These are phyloP conservation scores for Fusarium tjaetaba DNA, from an alignment of 2,329 filamentous ascomycete genomes.

Conservation along the genomic window DNA sequence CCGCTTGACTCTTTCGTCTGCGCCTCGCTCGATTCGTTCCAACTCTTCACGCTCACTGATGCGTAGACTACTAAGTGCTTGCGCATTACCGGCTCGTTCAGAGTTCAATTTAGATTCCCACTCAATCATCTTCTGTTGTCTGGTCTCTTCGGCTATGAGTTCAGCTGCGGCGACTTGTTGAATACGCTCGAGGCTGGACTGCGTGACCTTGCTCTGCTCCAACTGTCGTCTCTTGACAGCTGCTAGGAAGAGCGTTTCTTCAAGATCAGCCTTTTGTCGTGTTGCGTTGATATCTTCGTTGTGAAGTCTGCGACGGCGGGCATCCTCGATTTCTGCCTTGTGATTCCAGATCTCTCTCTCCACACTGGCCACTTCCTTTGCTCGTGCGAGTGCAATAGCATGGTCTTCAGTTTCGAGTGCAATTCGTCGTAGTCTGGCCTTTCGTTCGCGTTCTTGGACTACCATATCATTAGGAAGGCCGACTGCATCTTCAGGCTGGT, in stretches of 20 bases:
- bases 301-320: conserved; percentile 58
- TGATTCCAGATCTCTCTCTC: conserved; percentile 61
- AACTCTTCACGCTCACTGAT: conserved; percentile 62
- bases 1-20: conserved; percentile 57
- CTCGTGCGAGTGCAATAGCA: conserved; percentile 57
- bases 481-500: conserved; percentile 63
- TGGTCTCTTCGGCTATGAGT: conserved; percentile 55
- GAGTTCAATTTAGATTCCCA: conserved; percentile 60
- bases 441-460: conserved; percentile 61
- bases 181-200: conserved; percentile 56
- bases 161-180: conserved; percentile 59
- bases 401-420: conserved; percentile 61
- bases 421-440: conserved; percentile 57
- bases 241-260: conserved; percentile 53
- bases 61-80: conserved; percentile 59
- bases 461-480: conserved; percentile 63
- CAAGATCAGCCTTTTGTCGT: conserved; percentile 57
- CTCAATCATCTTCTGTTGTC: conserved; percentile 57
- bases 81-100: conserved; percentile 59
- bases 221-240: conserved; percentile 50
- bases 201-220: conserved; percentile 60
- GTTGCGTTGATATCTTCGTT: conserved; percentile 57
- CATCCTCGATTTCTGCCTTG: conserved; percentile 63
- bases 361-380: conserved; percentile 61
- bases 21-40: conserved; percentile 58